phyloP scores from a whole-genome alignment of 2,329 filamentous ascomycete species.

The Talaromyces islandicus region DNA sequence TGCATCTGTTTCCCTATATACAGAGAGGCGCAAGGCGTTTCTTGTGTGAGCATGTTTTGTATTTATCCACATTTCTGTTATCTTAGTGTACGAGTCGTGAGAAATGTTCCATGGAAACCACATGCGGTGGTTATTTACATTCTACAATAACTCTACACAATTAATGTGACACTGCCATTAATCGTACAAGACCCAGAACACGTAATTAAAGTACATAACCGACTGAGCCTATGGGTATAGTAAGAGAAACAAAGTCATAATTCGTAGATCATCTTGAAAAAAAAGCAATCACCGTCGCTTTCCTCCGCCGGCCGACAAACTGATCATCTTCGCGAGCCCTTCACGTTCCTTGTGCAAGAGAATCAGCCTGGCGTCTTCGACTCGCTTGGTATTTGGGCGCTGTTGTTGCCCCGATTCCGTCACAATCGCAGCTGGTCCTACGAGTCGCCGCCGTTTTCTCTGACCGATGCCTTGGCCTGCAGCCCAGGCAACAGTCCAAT shows the following conservation, averaged over 20 bases:
- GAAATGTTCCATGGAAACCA: background rate
- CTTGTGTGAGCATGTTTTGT: background rate
- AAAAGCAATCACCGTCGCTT: constrained; percentile 5
- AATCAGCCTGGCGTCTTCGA: constrained; percentile 58
- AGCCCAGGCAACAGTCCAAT: constrained; percentile 65
- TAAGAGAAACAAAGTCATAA: constrained; percentile 5
- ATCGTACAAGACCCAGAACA: background rate
- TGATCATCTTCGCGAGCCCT: constrained; percentile 59
- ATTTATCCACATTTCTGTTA: background rate
- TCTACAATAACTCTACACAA: background rate
- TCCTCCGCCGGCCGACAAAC: constrained; percentile 15
- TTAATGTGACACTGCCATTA: background rate
- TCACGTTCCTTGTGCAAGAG: constrained; percentile 63
- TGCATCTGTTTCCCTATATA: constrained; percentile 5
- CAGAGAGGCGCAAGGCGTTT: background rate
- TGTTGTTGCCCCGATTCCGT: constrained; percentile 3
- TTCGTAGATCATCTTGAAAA: background rate
- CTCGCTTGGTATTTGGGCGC: constrained; percentile 50
- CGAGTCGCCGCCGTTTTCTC: constrained; percentile 23
- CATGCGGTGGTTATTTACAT: background rate
- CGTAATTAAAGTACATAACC: background rate
- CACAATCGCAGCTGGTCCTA: constrained; percentile 12
- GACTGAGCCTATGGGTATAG: constrained; percentile 5
- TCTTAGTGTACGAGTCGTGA: background rate
- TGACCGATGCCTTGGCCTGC: constrained; percentile 42